Conservation (phyloP, 2,329 filamentous ascomycete genomes). For the Alternaria postmessia region DNA sequence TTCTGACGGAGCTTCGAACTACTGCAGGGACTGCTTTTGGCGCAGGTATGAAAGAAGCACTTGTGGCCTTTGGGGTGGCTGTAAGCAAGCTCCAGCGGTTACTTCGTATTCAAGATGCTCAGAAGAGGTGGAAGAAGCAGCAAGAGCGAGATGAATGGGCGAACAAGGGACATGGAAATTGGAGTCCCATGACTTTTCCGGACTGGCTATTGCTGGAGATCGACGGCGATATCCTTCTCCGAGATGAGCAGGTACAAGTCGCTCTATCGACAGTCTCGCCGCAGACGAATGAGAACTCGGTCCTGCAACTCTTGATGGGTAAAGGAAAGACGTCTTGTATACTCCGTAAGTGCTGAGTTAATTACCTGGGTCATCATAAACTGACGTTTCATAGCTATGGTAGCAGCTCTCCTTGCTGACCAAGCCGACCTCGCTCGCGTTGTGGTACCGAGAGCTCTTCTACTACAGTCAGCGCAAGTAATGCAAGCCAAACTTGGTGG, state of each 20-base stretch:
- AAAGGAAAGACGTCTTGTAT: conserved; percentile 73
- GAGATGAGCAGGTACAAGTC: conserved; percentile 68
- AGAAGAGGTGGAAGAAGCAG: conserved; percentile 27
- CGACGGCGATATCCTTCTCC: conserved; percentile 69
- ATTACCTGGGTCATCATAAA: not conserved
- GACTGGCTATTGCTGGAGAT: conserved; percentile 75
- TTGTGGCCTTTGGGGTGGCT: conserved; percentile 56
- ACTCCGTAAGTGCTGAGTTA: conserved; percentile 28
- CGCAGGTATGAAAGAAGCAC: conserved; percentile 45
- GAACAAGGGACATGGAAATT: conserved; percentile 63
- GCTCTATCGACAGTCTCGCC: conserved; percentile 68
- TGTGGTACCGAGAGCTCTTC: conserved; percentile 64
- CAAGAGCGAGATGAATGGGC: conserved; percentile 53
- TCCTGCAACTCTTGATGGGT: conserved; percentile 74
- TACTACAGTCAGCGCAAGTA: conserved; percentile 66
- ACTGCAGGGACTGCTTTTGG: conserved; percentile 44
- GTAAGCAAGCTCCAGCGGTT: conserved; percentile 58
- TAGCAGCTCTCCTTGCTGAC: conserved; percentile 57
- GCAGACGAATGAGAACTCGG: conserved; percentile 61
- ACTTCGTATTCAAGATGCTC: conserved; percentile 53
- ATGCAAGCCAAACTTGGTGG: conserved; percentile 65
- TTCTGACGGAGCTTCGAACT: conserved; percentile 60
- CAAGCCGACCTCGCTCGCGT: conserved; percentile 59
- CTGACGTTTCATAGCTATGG: conserved; percentile 56
- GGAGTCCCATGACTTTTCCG: conserved; percentile 61